A percentile compares a stretch with the other conserved stretches of the same genome.
These are phyloP conservation scores for Polytrichum commune DNA, from an alignment of 225 moss, liverwort and hornwort genomes.

Conservation along the genomic window DNA sequence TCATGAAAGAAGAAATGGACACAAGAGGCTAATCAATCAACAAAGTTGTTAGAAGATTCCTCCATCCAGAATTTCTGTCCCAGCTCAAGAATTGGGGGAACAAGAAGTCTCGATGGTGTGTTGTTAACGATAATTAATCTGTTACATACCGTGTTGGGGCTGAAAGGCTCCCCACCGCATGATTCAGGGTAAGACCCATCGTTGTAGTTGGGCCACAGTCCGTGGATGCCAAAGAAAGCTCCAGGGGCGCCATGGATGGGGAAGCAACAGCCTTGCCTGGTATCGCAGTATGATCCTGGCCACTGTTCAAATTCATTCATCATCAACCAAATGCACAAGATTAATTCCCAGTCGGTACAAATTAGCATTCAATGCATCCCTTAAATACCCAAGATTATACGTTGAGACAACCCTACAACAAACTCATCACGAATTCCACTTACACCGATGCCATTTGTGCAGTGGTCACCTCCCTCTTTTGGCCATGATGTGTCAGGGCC, in stretches of 20 bases:
- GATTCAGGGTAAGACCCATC: constrained; percentile 64
- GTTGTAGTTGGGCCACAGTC: constrained; percentile 86
- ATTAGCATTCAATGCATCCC: too few species aligned
- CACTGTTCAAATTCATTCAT: constrained; percentile 41
- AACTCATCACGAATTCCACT: too few species aligned
- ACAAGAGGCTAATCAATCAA: too few species aligned
- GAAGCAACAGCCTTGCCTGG: constrained; percentile 59
- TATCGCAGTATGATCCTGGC: constrained; percentile 86
- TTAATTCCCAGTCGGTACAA: background rate
- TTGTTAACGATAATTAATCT: background rate
- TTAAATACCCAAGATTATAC: too few species aligned
- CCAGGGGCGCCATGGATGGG: constrained; percentile 63
- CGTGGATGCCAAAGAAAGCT: constrained; percentile 79
- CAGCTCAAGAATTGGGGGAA: background rate
- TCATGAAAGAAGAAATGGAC: too few species aligned
- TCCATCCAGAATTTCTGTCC: background rate
- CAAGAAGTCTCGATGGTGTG: too few species aligned
- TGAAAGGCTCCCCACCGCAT: constrained; percentile 51
- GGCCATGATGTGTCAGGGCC: too few species aligned
- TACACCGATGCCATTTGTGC: background rate
- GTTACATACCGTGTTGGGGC: constrained; percentile 42
- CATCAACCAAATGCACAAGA: background rate
- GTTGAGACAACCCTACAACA: too few species aligned
- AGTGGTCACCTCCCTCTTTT: too few species aligned
- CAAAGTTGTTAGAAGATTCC: too few species aligned